These are phyloP conservation scores for Tuctoria greenei DNA, from an alignment of 176 grass and related monocot species.

Conservation along the genomic window DNA sequence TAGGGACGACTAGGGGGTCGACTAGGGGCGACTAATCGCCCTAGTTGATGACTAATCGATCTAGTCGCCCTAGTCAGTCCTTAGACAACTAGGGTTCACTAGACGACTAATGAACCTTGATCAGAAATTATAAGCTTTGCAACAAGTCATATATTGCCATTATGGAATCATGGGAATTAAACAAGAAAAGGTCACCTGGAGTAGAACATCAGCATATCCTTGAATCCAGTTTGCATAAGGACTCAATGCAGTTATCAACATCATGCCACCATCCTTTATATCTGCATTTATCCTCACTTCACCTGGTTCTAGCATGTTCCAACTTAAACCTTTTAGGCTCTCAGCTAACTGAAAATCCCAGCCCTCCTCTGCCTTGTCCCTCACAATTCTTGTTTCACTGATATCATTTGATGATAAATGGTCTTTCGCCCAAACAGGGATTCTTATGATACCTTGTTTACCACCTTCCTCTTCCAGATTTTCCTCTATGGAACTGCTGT, in stretches of 20 bases:
- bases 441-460: slow-evolving; percentile 71
- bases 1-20: no score
- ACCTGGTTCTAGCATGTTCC: slow-evolving; percentile 80
- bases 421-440: slow-evolving; percentile 90
- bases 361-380: slow-evolving; percentile 77
- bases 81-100: no score
- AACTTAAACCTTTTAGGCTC: slow-evolving; percentile 94
- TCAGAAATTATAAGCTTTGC: not conserved
- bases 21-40: no score
- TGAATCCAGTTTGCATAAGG: slow-evolving; percentile 94
- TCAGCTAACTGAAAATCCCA: slow-evolving; percentile 98
- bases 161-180: slow-evolving; percentile 18
- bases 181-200: slow-evolving; percentile 61
- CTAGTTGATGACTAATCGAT: no score
- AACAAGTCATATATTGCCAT: not conserved
- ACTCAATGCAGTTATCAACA: slow-evolving; percentile 84
- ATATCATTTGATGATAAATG: slow-evolving; percentile 61
- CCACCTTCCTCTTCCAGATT: slow-evolving; percentile 52
- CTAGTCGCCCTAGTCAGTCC: no score
- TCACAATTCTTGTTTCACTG: slow-evolving; percentile 66
- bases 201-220: slow-evolving; percentile 93
- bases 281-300: slow-evolving; percentile 96
- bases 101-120: no score
- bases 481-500: slow-evolving; percentile 65
- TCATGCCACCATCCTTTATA: slow-evolving; percentile 99